Base-by-base conservation (phyloP, 2,329 filamentous ascomycete genomes). In the Talaromyces piceae region DNA sequence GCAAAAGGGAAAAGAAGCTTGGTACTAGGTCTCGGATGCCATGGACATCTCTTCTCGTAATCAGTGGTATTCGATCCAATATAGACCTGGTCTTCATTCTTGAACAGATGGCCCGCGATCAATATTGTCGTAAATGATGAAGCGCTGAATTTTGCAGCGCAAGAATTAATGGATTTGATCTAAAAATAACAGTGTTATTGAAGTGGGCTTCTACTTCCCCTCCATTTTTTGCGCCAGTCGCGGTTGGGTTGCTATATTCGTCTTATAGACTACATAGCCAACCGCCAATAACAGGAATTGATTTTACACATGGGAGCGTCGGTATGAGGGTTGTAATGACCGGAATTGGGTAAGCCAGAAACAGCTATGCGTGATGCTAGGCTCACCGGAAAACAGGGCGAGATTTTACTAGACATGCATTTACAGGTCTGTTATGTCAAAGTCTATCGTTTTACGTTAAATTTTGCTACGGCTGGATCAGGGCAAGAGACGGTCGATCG, bases 171-270 rank as follows among this genome's bases (percentile, higher is more conserved):
- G 33, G 13, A 56, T 59, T 2, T 44, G 44, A 13, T 41, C 60
- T 12, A 47, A 18, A 2, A 12, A 22, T 13, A 26, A 16, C 0
- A 51, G 41, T 2, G 13, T 37, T 8, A 16, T 57, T 9, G 56
- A 61, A 11, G 31, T 11, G 5, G 41, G 51, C 4, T 61, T 61
- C 20, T 37, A 59, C n/a, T 39, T 62, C 1, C 47, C 59, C 49
- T 44, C 54, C 5, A 59, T 61, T 3, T n/a, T n/a, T 23, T 62
- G 25, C 55, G 54, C 33, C 41, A 46, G n/a, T 59, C 58, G 12
- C 46, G 12, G 4, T 46, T 61, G 13, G 58, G 58, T 5, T 23
- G 51, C 8, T 58, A 57, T 45, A 56, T 62, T 23, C 54, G 52
- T 4, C 50, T 59, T 45, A 31, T 61, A 22, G 53, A 56, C n/a